Conservation (phyloP, 768 basidiomycete species). For the Tylopilus vinaceipallidus region DNA sequence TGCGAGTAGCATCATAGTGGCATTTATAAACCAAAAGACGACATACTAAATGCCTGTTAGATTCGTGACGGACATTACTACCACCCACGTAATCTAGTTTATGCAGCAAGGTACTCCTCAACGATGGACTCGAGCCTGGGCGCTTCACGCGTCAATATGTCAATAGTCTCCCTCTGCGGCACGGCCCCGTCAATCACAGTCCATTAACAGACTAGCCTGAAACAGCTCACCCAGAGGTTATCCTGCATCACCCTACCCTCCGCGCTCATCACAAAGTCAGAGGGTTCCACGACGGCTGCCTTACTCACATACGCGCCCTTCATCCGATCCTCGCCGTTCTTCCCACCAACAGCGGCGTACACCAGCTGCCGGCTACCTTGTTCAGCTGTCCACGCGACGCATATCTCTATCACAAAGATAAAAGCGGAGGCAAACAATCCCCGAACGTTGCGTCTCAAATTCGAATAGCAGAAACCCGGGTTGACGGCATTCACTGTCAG, state of each 20-base stretch:
- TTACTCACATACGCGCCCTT: not conserved
- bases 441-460: not conserved
- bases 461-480: not conserved
- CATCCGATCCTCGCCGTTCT: not conserved
- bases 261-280: not conserved
- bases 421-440: too few species aligned
- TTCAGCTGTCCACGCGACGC: not conserved
- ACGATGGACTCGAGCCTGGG: too few species aligned
- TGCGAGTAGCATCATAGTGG: too few species aligned
- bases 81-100: too few species aligned
- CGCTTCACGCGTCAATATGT: not conserved
- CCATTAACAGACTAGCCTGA: not conserved
- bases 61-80: too few species aligned
- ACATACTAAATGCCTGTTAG: too few species aligned
- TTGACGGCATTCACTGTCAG: not conserved
- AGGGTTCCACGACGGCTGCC: not conserved
- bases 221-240: not conserved
- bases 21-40: too few species aligned
- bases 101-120: too few species aligned
- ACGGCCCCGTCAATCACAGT: not conserved
- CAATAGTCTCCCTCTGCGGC: not conserved
- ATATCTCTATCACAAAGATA: not conserved
- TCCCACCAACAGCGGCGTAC: not conserved
- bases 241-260: not conserved
- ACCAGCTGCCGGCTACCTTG: not conserved